These are phyloP conservation scores for Avena atlantica DNA, from an alignment of 176 grass and related monocot species.

Conservation along the genomic window DNA sequence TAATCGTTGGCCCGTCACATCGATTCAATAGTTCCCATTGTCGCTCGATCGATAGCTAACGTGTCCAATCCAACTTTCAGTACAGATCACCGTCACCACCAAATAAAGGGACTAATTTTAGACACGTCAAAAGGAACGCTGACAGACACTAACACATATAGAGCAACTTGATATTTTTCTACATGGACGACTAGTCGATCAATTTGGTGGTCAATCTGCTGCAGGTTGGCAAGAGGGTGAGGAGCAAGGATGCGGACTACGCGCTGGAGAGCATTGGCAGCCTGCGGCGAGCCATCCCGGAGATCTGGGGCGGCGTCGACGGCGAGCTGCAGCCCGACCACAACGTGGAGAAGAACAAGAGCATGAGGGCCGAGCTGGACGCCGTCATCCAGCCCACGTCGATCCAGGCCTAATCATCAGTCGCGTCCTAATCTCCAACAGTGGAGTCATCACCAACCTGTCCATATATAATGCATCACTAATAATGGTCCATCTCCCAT, in stretches of 20 bases:
- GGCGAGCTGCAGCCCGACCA: slow-evolving; percentile 5
- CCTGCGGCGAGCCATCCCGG: slow-evolving; percentile 66
- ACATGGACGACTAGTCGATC: neutral
- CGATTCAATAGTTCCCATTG: neutral
- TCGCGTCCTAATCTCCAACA: slow-evolving; percentile 4
- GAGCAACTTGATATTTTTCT: neutral
- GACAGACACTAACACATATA: no score
- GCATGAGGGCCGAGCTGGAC: slow-evolving; percentile 65
- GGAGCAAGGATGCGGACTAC: slow-evolving; percentile 81
- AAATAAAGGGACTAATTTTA: neutral
- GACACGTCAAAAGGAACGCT: no score
- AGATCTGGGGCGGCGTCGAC: slow-evolving; percentile 61
- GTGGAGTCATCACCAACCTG: neutral
- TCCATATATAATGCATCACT: neutral
- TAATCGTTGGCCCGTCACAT: slow-evolving; percentile 24
- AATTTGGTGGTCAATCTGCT: neutral
- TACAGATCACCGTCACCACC: neutral
- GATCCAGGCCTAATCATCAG: slow-evolving; percentile 57
- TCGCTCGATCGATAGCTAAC: neutral
- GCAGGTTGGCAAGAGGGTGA: slow-evolving; percentile 81
- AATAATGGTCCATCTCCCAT: no score
- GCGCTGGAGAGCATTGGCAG: slow-evolving; percentile 63
- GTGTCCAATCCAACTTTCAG: slow-evolving; percentile 3
- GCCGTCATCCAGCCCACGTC: slow-evolving; percentile 60
- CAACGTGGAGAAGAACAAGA: slow-evolving; percentile 38